These are phyloP conservation scores for Cytospora paraplurivora DNA, from an alignment of 2,329 filamentous ascomycete species.

Conservation along the genomic window DNA sequence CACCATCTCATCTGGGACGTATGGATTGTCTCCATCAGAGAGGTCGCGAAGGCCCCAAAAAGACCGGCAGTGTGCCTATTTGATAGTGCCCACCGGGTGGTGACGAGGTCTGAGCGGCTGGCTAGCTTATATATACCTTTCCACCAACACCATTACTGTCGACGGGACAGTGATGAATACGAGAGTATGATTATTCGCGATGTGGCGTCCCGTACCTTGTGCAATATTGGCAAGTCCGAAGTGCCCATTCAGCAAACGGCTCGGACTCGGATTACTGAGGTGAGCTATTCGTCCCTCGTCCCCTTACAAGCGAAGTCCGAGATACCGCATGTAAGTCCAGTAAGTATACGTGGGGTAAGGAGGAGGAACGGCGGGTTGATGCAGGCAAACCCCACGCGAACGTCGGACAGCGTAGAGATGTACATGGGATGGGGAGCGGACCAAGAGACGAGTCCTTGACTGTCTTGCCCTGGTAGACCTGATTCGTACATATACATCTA, in stretches of 20 bases:
- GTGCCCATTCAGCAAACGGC: background rate
- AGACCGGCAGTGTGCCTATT: background rate
- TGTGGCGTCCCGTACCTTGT: background rate
- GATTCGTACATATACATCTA: background rate
- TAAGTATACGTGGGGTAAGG: too few relatives aligned
- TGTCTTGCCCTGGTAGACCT: background rate
- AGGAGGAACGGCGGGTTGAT: background rate
- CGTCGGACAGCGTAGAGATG: too few relatives aligned
- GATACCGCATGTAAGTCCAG: background rate
- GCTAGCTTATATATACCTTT: background rate
- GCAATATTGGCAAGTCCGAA: background rate
- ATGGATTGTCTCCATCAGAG: background rate
- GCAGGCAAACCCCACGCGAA: background rate
- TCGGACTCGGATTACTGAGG: background rate
- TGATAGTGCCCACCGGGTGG: background rate
- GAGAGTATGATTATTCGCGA: background rate
- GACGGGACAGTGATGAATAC: background rate
- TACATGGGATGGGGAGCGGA: background rate
- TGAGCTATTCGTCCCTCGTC: too few relatives aligned
- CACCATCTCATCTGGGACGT: background rate
- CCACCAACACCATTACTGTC: background rate
- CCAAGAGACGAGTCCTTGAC: background rate
- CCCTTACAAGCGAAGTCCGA: background rate
- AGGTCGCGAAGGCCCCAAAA: background rate
- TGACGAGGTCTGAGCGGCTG: background rate